Base-by-base conservation (phyloP, 2,329 filamentous ascomycete genomes). In the Arthroderma sp. region DNA sequence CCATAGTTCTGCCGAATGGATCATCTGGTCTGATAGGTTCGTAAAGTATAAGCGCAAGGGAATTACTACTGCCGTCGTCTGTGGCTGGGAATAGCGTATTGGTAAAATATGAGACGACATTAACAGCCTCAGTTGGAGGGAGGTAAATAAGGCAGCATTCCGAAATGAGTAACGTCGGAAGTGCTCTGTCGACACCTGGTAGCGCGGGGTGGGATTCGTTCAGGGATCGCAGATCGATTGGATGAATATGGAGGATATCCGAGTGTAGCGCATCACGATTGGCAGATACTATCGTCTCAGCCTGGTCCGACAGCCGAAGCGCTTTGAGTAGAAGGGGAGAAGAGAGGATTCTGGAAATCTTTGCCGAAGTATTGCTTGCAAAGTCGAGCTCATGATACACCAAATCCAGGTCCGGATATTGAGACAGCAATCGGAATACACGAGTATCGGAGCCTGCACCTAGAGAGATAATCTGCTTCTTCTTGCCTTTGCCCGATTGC, bases 141-240 rank as follows among this genome's bases (percentile, higher is more conserved):
- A 98, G 74, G 58, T 98, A 98, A 60, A 91, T 86, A 30, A 98
- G 74, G 60, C 91, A 98, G 71, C 91, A 96, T 64, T 98, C 91
- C 0, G 89, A 96, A 5, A 98, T 72, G 27, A 98, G 65, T 6
- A 98, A 67, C 0, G 91, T 98, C 0, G 91, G 86, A 0, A 85
- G 55, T 27, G 58, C 76, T 55, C 53, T 64, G 58, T 67, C 75
- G 54, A 68, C 78, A 52, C 72, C 72, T 15, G 57, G 54, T 4
- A 77, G 58, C 10, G 48, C 48, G 55, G 48, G 53, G 42, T 46
- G 56, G 27, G 38, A 40, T 8, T 50, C 43, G 10, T 67, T 61
- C 4, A 89, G 62, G 7, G 71, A 65, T 40, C 86, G 76, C 4
- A 94, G 72, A 59, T 94, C 86, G 34, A 85, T 57, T 1, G 80